phyloP scores from a whole-genome alignment of 805 yeast genomes.

The Candida glaebosa region DNA sequence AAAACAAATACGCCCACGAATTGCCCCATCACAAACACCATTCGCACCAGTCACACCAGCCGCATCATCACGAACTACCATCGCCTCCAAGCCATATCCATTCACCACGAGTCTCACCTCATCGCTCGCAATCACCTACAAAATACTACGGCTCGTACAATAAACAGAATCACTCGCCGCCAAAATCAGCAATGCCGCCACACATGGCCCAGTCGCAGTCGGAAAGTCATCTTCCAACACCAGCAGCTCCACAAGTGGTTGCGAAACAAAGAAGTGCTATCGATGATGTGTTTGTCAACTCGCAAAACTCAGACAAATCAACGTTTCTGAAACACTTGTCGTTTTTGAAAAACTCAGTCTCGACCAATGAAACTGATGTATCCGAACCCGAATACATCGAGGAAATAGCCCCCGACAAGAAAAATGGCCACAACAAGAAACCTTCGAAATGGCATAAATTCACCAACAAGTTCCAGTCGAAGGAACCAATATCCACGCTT shows the following conservation, averaged over 20 bases:
- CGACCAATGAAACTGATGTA: constrained; percentile 3
- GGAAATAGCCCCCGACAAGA: constrained; percentile 10
- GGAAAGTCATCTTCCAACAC: not conserved
- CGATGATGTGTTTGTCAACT: constrained; percentile 24
- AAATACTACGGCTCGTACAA: not conserved
- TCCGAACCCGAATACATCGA: constrained; percentile 8
- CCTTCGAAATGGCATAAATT: constrained; percentile 28
- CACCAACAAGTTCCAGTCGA: constrained; percentile 28
- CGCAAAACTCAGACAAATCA: constrained; percentile 11
- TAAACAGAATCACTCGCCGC: not conserved
- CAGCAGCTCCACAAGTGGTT: constrained; percentile 6
- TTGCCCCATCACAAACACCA: not conserved
- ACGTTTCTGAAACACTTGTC: constrained; percentile 11
- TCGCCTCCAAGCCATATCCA: not conserved
- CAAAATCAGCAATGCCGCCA: not conserved
- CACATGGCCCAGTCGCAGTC: constrained; percentile 1
- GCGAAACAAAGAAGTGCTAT: constrained; percentile 12
- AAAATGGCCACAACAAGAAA: constrained; percentile 18
- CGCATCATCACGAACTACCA: too few species aligned
- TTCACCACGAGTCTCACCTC: not conserved
- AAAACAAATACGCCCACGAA: not conserved
- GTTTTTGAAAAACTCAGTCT: constrained; percentile 1
- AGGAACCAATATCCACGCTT: constrained; percentile 29
- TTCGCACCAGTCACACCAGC: constrained; percentile 2
- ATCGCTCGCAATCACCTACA: not conserved